Evolutionary conservation across 83 land plant genomes (phyloP).

Genomic region (Picea abies): DNA sequence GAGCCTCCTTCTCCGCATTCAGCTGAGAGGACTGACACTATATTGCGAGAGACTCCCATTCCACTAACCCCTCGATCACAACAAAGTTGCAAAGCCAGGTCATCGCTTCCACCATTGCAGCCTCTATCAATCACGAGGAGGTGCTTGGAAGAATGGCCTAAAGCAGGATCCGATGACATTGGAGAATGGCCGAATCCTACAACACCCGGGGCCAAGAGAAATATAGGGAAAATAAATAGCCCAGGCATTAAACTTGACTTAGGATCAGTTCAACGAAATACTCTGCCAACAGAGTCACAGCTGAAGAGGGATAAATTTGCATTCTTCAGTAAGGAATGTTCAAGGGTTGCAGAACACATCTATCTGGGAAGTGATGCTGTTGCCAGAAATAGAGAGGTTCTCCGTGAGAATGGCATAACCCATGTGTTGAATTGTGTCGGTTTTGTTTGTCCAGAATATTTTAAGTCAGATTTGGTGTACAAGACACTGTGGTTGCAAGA

Average conservation of each 20-base stretch:
- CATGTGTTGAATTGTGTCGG: conserved; percentile 90
- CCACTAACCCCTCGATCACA: conserved; percentile 35
- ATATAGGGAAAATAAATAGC: conserved; percentile 7
- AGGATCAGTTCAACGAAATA: conserved; percentile 19
- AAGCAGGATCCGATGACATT: conserved; percentile 70
- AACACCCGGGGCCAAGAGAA: conserved; percentile 49
- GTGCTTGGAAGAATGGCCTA: conserved; percentile 74
- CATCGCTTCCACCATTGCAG: conserved; percentile 65
- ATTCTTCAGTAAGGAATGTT: conserved; percentile 78
- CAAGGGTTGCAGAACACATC: conserved; percentile 75
- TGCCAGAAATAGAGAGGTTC: conserved; percentile 63
- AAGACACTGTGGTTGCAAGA: conserved; percentile 90
- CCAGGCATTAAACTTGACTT: conserved; percentile 33
- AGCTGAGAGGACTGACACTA: background rate
- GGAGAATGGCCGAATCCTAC: conserved; percentile 73
- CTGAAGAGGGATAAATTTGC: conserved; percentile 60
- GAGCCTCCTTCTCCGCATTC: background rate
- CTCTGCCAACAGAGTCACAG: conserved; percentile 30
- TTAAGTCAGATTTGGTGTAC: conserved; percentile 66
- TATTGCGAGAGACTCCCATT: conserved; percentile 18
- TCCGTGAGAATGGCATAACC: conserved; percentile 65
- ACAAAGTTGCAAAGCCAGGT: conserved; percentile 28
- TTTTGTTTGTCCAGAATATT: conserved; percentile 85
- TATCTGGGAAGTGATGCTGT: conserved; percentile 79
- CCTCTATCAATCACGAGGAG: conserved; percentile 62